These are phyloP conservation scores for Exophiala mesophila DNA, from an alignment of 2,329 filamentous ascomycete species.

Conservation along the genomic window DNA sequence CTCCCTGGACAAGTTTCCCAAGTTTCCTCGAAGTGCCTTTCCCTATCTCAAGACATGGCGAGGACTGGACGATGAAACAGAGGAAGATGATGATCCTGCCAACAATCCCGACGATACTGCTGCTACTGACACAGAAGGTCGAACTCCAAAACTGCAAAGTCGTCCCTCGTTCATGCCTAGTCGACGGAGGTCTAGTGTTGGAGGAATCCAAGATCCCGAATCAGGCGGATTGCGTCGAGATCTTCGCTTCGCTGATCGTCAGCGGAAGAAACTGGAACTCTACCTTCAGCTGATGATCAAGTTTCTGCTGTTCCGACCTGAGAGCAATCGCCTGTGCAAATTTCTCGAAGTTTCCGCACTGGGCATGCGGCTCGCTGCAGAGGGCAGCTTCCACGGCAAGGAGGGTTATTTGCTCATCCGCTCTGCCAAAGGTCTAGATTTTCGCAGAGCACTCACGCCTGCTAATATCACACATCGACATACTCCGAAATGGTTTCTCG, in stretches of 20 bases:
- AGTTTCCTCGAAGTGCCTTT: constrained; percentile 83
- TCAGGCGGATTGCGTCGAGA: constrained; percentile 39
- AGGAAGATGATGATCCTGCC: constrained; percentile 50
- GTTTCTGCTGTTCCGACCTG: constrained; percentile 93
- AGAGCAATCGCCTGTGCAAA: constrained; percentile 92
- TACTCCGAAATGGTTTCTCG: constrained; percentile 92
- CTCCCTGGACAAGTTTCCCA: constrained; percentile 74
- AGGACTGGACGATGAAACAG: constrained; percentile 72
- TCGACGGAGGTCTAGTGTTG: constrained; percentile 55
- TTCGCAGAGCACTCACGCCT: constrained; percentile 73
- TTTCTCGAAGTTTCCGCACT: constrained; percentile 93
- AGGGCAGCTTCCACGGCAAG: constrained; percentile 96
- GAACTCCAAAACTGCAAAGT: constrained; percentile 47
- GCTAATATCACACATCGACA: constrained; percentile 63
- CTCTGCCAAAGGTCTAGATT: constrained; percentile 82
- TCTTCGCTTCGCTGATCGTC: constrained; percentile 37
- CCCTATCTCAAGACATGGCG: constrained; percentile 81
- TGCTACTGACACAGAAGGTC: constrained; percentile 63
- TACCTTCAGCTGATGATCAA: constrained; percentile 92
- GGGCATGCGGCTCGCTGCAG: constrained; percentile 86
- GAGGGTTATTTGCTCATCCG: constrained; percentile 92
- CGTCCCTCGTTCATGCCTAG: constrained; percentile 54
- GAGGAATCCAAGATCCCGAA: constrained; percentile 36
- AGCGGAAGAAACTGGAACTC: constrained; percentile 73
- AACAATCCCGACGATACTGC: constrained; percentile 56